Conservation (phyloP, 129 eudicot genomes). For the Chrysanthemum seticuspe region DNA sequence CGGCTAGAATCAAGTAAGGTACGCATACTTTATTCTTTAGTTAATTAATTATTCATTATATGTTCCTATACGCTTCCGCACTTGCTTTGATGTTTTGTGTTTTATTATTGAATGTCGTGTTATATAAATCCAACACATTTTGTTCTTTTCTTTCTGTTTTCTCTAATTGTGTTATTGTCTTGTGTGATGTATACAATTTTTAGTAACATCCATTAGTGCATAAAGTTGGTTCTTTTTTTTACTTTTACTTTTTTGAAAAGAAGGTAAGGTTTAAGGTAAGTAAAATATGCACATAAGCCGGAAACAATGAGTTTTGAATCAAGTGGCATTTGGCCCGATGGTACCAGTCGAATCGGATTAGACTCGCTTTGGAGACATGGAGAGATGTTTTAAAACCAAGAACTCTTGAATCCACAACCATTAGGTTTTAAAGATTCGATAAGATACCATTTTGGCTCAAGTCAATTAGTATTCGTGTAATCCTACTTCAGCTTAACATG, state of each 20-base stretch:
- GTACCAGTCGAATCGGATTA: background rate
- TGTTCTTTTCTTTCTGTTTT: background rate
- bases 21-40: too few relatives aligned
- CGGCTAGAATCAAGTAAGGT: too few relatives aligned
- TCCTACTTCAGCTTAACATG: too few relatives aligned
- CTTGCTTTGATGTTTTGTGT: too few relatives aligned
- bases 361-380: background rate
- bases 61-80: too few relatives aligned
- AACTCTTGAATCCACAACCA: background rate
- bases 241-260: background rate
- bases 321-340: background rate
- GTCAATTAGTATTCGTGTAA: background rate
- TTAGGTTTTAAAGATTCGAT: background rate
- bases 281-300: background rate
- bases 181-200: background rate
- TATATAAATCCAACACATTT: too few relatives aligned
- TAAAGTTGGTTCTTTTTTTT: background rate
- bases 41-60: too few relatives aligned
- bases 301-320: slow-evolving; percentile 8
- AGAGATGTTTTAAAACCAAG: background rate
- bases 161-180: background rate
- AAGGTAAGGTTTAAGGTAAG: background rate
- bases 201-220: background rate
- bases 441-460: background rate
- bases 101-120: too few relatives aligned